Conservation (phyloP, 306 rosid species). For the Trichosanthes truncata region DNA sequence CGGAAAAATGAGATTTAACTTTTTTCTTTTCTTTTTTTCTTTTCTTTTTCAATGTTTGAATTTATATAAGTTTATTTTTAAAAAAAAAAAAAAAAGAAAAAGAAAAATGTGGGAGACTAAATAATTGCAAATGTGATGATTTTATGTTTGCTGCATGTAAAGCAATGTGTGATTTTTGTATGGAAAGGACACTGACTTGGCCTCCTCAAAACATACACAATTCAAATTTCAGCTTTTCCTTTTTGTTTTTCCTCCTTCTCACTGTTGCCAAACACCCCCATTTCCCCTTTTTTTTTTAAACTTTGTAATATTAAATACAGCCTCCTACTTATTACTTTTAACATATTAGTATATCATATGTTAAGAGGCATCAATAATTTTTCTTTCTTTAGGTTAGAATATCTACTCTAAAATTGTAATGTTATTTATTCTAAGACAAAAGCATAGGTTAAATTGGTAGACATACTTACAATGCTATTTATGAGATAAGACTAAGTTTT, state of each 20-base stretch:
- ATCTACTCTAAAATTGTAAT: neutral
- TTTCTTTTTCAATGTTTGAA: neutral
- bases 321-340: neutral
- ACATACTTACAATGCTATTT: neutral
- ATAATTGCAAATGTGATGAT: constrained; percentile 56
- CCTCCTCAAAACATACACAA: constrained; percentile 34
- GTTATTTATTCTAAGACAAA: neutral
- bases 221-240: constrained; percentile 97
- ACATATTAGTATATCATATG: too few species aligned
- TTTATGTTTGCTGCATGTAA: constrained; percentile 41
- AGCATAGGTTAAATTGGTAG: neutral
- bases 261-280: constrained; percentile 40
- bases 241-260: constrained; percentile 23
- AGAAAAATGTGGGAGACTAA: constrained; percentile 66
- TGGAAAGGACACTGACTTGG: constrained; percentile 34
- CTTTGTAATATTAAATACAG: neutral
- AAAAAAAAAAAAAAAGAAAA: neutral
- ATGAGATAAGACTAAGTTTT: neutral
- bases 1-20: constrained; percentile 46
- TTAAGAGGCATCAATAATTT: too few species aligned
- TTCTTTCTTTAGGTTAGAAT: too few species aligned
- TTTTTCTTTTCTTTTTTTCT: constrained; percentile 18
- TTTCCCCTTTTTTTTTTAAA: neutral
- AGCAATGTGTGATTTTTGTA: constrained; percentile 14
- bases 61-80: neutral